Base-by-base conservation (phyloP, 2,329 filamentous ascomycete species). In the Penicillium sp. region DNA sequence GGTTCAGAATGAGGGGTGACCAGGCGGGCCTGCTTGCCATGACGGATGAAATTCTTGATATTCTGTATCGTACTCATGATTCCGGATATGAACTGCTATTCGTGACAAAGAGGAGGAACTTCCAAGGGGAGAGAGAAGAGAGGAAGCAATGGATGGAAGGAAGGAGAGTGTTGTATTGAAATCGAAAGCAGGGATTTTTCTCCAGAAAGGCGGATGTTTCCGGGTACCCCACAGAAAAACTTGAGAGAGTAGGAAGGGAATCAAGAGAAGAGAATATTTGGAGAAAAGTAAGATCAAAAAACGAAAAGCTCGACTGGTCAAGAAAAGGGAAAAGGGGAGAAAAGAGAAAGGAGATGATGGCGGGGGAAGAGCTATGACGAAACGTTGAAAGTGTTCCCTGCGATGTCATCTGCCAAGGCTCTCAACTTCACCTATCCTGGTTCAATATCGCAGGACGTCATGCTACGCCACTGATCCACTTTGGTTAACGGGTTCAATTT, bases 1-100 rank as follows among this genome's bases (percentile, higher is more conserved):
- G 80, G 78, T 67, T 82, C 80, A 52, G 77, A 80, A 63, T 80
- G 80, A 50, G 77, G 76, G 49, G 82, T 79, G 59, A 81, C 79
- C 57, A 77, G 79, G 59, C 89, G 87, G 62, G 90, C 92, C 79
- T 95, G 90, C 78, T 96, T 96, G 74, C 92, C 92, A 78, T 96
- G 92, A 60, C 92, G 88, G 74, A 97, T 93, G 74, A 97, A 95
- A 74, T 96, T 96, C 76, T 97, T 96, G 64, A 96, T 82, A 69
- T 93, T 93, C 77, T 96, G 92, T 76, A 96, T 95, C 39, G 82
- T 82, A 63, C 80, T 82, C 82, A 84, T 84, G 65, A 37, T 65
- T 25, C 14, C 25, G 16, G 27, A 40, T 11, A 46, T 16, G 4
- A 58, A 53, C 49, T 42, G 39, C 50, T 47, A 31, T 36, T 42